Percentiles rank a stretch among this genome's conserved stretches.
phyloP scores from a whole-genome alignment of 2,329 filamentous ascomycete species.

The Fusarium sp. region DNA sequence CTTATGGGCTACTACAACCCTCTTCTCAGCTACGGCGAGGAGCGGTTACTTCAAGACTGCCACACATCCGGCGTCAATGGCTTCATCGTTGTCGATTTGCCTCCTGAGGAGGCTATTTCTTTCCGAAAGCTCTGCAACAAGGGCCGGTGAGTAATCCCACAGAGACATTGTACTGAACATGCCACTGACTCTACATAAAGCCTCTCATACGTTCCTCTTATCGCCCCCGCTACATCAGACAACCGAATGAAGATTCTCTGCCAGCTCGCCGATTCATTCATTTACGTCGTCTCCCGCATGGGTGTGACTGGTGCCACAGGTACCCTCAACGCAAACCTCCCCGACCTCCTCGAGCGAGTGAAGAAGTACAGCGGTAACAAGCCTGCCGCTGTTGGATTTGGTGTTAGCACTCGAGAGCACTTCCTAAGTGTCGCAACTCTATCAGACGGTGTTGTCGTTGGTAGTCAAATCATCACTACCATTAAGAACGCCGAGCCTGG shows the following conservation, averaged over 20 bases:
- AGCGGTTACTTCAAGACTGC: constrained; percentile 86
- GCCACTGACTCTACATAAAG: constrained; percentile 54
- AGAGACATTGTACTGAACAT: not conserved
- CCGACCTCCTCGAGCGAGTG: constrained; percentile 84
- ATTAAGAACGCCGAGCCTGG: constrained; percentile 60
- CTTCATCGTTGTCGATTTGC: constrained; percentile 96
- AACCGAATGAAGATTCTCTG: constrained; percentile 95
- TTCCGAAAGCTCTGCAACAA: constrained; percentile 88
- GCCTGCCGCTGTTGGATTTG: constrained; percentile 93
- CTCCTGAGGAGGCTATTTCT: constrained; percentile 92
- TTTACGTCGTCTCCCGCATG: constrained; percentile 98
- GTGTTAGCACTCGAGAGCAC: constrained; percentile 94
- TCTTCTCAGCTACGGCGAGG: constrained; percentile 92
- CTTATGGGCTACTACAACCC: constrained; percentile 99
- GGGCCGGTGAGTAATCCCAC: constrained; percentile 69
- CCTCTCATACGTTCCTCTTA: constrained; percentile 95
- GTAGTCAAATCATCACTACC: constrained; percentile 91
- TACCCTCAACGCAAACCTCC: constrained; percentile 82
- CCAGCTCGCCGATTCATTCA: constrained; percentile 97
- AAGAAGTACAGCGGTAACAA: constrained; percentile 93
- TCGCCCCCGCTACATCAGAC: constrained; percentile 93
- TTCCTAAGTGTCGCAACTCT: constrained; percentile 86
- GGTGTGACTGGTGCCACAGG: constrained; percentile 94
- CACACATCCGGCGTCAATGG: constrained; percentile 89
- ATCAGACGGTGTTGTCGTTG: constrained; percentile 95